These are phyloP conservation scores for Gaeumannomyces tritici DNA, from an alignment of 2,329 filamentous ascomycete species.

Conservation along the genomic window DNA sequence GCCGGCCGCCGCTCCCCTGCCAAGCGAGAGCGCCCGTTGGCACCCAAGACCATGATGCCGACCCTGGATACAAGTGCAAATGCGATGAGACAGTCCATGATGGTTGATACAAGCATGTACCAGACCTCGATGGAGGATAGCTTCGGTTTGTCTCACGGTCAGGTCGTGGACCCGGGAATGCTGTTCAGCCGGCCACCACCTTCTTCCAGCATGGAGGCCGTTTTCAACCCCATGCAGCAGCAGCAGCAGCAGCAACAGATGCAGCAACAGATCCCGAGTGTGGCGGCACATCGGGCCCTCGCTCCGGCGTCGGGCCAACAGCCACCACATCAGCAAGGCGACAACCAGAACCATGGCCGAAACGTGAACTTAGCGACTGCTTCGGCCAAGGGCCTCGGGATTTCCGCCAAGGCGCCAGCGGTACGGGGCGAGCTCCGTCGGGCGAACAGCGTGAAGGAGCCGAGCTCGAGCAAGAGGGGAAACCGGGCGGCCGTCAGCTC, in stretches of 20 bases:
- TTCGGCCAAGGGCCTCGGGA: conserved; percentile 13
- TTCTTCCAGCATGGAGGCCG: conserved; percentile 34
- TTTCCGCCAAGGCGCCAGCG: conserved; percentile 14
- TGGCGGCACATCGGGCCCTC: conserved; percentile 5
- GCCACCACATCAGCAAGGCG: neutral
- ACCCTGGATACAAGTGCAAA: conserved; percentile 27
- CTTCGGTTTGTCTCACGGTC: conserved; percentile 36
- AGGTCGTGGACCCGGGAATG: conserved; percentile 50
- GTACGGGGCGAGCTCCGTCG: conserved; percentile 31
- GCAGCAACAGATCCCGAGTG: conserved; percentile 4
- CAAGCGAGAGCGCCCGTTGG: conserved; percentile 35
- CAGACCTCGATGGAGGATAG: conserved; percentile 36
- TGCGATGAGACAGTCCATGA: conserved; percentile 25
- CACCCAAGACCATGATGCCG: conserved; percentile 37
- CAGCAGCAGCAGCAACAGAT: neutral
- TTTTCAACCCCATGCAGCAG: conserved; percentile 12
- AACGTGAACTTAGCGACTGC: neutral
- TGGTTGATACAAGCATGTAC: conserved; percentile 26
- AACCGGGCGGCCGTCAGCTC: conserved; percentile 10
- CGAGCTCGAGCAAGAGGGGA: conserved; percentile 43
- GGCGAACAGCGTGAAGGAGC: conserved; percentile 33
- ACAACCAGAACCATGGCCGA: neutral
- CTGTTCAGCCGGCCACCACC: conserved; percentile 44
- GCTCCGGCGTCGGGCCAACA: conserved; percentile 5
- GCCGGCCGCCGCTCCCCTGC: conserved; percentile 14